Base-by-base conservation (phyloP, 2,329 filamentous ascomycete genomes). In the Aspergillus hortae region DNA sequence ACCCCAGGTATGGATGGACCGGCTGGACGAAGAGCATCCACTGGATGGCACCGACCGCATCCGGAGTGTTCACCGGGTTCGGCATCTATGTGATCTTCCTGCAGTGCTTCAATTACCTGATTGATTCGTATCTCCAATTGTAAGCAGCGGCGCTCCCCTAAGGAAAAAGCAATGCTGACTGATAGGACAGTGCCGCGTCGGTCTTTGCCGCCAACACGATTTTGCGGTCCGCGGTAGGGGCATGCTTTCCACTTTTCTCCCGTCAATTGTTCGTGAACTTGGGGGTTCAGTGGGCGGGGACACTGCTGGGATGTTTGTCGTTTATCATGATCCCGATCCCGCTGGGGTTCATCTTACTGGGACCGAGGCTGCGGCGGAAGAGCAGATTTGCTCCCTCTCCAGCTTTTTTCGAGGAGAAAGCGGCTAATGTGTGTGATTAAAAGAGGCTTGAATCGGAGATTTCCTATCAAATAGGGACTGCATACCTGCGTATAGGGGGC, bases 41-140 rank as follows among this genome's bases (percentile, higher is more conserved):
- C 54, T 71, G 67, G 65, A 68, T 68, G 58, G 65, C 64, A 6
- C 67, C 68, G n/a, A 67, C 66, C 2, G 64, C 61, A 3, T 64
- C 62, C 2, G 68, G 68, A n/a, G 43, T 69, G 1, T 38, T 67
- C 17, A 62, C 60, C 10, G 67, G 66, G 5, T 70, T 69, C 43
- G 67, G 65, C 7, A 64, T 70, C 32, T 62, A 62, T 30, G 61
- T 61, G 23, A 68, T 70, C 51, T 70, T 71, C 51, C 49, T 70
- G 35, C 64, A 67, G 43, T 62, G 65, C 15, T 71, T 69, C 56
- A 70, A 69, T 42, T 69, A 74, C 42, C 46, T 74, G 38, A 65
- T 75, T 21, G 71, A 74, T 38, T 67, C 69, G 1, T 74, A 73
- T 55, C 59, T 73, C 27, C 65, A 64, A 21, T 60, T 73, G 71